Evolutionary conservation across 2,329 filamentous ascomycete genomes (phyloP).

Genomic region (Aspergillus sp.): DNA sequence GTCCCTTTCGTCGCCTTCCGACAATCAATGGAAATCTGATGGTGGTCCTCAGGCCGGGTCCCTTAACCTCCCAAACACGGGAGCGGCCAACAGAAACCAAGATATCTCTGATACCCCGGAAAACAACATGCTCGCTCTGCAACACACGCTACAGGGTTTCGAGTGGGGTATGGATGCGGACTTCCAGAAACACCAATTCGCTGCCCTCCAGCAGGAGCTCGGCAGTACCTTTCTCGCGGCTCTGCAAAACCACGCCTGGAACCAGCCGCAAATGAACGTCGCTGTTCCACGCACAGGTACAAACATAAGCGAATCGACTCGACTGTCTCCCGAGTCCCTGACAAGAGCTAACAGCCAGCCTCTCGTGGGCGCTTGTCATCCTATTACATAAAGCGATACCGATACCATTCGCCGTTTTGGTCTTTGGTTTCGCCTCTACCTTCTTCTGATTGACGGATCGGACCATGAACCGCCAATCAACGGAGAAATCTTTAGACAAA

Average conservation of each 20-base stretch:
- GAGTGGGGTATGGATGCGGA: constrained; percentile 61
- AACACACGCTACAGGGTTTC: constrained; percentile 24
- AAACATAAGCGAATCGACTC: constrained; percentile 32
- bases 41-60: constrained; percentile 29
- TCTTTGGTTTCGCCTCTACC: background rate
- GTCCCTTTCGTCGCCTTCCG: constrained; percentile 24
- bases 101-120: constrained; percentile 18
- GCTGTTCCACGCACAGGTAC: constrained; percentile 29
- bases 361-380: constrained; percentile 43
- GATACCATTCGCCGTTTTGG: background rate
- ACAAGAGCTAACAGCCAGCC: constrained; percentile 39
- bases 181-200: constrained; percentile 83
- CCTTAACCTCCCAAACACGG: constrained; percentile 23
- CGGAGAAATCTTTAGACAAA: constrained; percentile 10
- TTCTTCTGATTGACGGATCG: background rate
- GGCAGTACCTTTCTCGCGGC: constrained; percentile 85
- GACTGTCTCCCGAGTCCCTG: constrained; percentile 33
- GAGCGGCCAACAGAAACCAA: constrained; percentile 19
- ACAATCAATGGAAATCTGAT: constrained; percentile 33
- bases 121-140: constrained; percentile 20
- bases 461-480: background rate
- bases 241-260: constrained; percentile 72
- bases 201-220: constrained; percentile 79
- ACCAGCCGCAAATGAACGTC: constrained; percentile 34
- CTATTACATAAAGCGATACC: constrained; percentile 14